These are phyloP conservation scores for Trichosporon inkin DNA, from an alignment of 1,284 basidiomycete genomes.

Conservation along the genomic window DNA sequence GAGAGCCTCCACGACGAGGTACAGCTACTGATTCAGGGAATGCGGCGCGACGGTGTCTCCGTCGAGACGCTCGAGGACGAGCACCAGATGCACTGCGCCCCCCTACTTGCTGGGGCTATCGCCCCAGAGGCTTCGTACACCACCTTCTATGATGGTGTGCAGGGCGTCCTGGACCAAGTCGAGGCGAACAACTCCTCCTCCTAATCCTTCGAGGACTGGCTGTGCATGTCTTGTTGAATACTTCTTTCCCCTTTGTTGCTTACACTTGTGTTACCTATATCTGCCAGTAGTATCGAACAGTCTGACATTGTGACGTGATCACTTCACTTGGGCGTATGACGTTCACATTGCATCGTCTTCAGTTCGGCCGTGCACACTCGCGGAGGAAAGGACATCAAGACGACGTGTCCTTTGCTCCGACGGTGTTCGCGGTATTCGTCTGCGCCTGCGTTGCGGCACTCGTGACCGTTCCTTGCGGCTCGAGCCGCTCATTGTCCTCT, in stretches of 20 bases:
- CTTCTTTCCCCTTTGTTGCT: too few relatives aligned
- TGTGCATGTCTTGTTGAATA: too few relatives aligned
- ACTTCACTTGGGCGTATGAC: too few relatives aligned
- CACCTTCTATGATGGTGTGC: not conserved
- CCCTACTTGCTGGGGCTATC: not conserved
- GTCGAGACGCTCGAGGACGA: slow-evolving; percentile 18
- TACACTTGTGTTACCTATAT: too few relatives aligned
- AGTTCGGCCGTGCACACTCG: not conserved
- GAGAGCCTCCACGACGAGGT: slow-evolving; percentile 40
- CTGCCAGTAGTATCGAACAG: too few relatives aligned
- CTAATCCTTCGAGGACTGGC: not conserved
- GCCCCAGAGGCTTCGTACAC: not conserved
- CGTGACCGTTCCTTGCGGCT: too few relatives aligned
- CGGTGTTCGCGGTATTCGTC: not conserved
- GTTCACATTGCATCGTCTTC: too few relatives aligned
- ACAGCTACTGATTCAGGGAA: slow-evolving; percentile 25
- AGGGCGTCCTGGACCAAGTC: not conserved
- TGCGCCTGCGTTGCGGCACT: not conserved
- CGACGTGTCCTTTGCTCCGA: not conserved
- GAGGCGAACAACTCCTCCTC: not conserved
- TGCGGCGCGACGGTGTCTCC: slow-evolving; percentile 36
- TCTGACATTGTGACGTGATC: too few relatives aligned
- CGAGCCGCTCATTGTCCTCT: not conserved
- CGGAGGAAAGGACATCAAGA: not conserved
- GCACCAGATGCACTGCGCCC: slow-evolving; percentile 1